phyloP scores from a whole-genome alignment of 495 filamentous ascomycete species.

The Usnea hakonensis region DNA sequence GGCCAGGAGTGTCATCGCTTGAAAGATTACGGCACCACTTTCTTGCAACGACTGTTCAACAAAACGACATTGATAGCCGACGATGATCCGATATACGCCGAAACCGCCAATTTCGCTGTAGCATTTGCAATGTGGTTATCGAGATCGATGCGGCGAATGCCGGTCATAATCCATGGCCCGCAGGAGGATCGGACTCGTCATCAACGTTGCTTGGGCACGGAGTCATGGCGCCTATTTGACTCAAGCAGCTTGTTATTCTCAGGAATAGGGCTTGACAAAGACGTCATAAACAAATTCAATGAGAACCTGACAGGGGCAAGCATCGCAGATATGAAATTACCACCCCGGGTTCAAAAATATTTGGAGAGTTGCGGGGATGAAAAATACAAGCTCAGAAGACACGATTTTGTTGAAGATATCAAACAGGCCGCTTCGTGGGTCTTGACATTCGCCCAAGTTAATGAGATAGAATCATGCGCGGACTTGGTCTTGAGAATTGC shows the following conservation, averaged over 20 bases:
- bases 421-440: constrained; percentile 8
- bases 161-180: background rate
- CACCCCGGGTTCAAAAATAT: constrained; percentile 2
- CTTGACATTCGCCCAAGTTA: constrained; percentile 10
- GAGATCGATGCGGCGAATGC: constrained; percentile 5
- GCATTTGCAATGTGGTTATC: constrained; percentile 11
- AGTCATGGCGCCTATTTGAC: constrained; percentile 12
- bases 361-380: background rate
- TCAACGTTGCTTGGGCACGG: constrained; percentile 2
- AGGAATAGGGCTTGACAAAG: constrained; percentile 11
- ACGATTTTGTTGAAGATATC: constrained; percentile 1
- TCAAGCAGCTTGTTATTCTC: constrained; percentile 15
- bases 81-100: constrained; percentile 19
- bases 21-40: constrained; percentile 15
- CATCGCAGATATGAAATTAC: constrained; percentile 7
- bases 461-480: constrained; percentile 1
- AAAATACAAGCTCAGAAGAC: background rate
- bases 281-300: background rate
- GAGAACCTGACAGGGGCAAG: constrained; percentile 5
- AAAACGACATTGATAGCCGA: constrained; percentile 1
- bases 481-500: constrained; percentile 4
- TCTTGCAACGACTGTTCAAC: constrained; percentile 13
- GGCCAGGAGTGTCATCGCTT: constrained; percentile 16
- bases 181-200: background rate
- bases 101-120: constrained; percentile 13